Base-by-base conservation (phyloP, 768 basidiomycete species). In the Lactifluus piperatus region DNA sequence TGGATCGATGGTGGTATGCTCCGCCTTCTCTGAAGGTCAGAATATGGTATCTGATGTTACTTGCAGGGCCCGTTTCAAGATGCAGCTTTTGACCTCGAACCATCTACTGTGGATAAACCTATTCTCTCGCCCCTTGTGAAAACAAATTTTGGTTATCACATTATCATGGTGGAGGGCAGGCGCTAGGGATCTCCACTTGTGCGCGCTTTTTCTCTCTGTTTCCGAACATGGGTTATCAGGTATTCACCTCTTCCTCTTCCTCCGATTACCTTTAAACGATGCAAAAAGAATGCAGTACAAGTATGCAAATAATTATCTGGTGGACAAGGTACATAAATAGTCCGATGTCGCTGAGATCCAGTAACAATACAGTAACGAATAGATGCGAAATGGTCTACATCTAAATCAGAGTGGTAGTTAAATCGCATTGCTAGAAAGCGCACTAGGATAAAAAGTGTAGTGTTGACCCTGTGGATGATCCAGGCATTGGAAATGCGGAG, bases 121-220 rank as follows among this genome's bases (percentile, higher is more conserved):
- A 73, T 79, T 51, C 67, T 81, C 18, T 87, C 88, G 1, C 72
- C 82, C 16, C 79, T 92, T 50, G 85, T 92, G 34, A 93, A 91
- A 73, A 93, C 91, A 6, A 81, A 79, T 61, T 84, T 84, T 67
- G 91, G 91, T 14, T 93, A 92, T 71, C 91, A 93, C 69, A 84
- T 93, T 66, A 91, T 93, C 70, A 89, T 93, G 88, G 90, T 91
- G 7, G 90, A 93, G 73, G 90, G 88, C 18, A 81, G 90, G 37
- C 81, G 87, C 36, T 83, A 59, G 37, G 5, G 36, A 4, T 9
- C 20, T 45, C 22, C 5, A 3, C n/a, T 3, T 2, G 11, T 16
- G 4, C 22, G 34, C n/a, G n/a, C n/a, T n/a, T n/a, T 39, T 11
- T 44, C n/a, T 24, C 29, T 26, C 27, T 16, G 6, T 10, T 22